Base-by-base conservation (phyloP, 2,329 filamentous ascomycete genomes). In the Colletotrichum simmondsii region DNA sequence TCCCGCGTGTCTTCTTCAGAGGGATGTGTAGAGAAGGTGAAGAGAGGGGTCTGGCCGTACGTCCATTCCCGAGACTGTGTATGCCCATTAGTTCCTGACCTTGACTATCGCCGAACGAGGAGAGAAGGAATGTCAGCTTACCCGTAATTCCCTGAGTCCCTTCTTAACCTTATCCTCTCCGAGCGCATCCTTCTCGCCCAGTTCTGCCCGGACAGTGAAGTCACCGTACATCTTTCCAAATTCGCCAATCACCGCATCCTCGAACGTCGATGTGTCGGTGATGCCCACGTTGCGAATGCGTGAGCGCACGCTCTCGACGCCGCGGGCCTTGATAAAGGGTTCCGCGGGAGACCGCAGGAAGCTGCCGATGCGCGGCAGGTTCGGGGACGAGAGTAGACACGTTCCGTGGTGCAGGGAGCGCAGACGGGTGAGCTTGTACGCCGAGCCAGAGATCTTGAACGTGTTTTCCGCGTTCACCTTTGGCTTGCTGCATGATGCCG, bases 321-420 rank as follows among this genome's bases (percentile, higher is more conserved):
- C 97, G 73, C 93, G 92, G 0, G 94, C 94, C 74, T 91, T 91
- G 78, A 98, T 92, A 79, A 90, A 95, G 0, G 88, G 87, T 76
- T 92, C 92, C 0, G 93, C 94, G 0, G 95, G 94, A n/a, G 94
- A 95, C 26, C 90, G 88, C 75, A 99, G 82, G 78, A 96, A 91
- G 2, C 87, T 83, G 1, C 92, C 90, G 32, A 98, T 93, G 53
- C 86, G 83, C 35, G 85, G 81, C 54, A 98, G 85, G 79, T 97
- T 94, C 2, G 93, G 92, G 66, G 94, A 95, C 42, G 88, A 87
- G 2, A 98, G 86, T 56, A 99, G 87, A 78, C 95, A 97, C 0
- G 97, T 99, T 8, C 95, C 97, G 82, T 99, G 97, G 82, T 99
- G 97, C 71, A 99, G 86, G 8, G 95, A 93, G 57, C 96, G 89